These are phyloP conservation scores for Sclerotinia spermophila DNA, from an alignment of 2,329 filamentous ascomycete genomes.

Conservation along the genomic window DNA sequence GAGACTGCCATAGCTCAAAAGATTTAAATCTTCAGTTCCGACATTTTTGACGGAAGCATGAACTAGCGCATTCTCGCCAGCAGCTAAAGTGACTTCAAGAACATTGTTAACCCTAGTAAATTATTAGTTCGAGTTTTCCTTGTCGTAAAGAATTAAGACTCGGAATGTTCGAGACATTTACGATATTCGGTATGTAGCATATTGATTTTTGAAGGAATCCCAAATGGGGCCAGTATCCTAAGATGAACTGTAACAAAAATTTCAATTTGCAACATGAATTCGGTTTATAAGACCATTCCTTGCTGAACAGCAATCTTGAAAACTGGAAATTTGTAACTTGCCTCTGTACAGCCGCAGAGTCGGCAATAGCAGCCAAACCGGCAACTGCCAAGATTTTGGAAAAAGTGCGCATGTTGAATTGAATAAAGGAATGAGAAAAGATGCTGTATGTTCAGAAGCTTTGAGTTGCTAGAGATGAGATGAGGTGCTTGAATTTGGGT, in stretches of 20 bases:
- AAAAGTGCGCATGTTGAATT: slow-evolving; percentile 9
- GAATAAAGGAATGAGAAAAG: neutral
- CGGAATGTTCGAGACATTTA: neutral
- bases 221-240: no score
- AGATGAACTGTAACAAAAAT: neutral
- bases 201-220: neutral
- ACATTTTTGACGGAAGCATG: slow-evolving; percentile 43
- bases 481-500: neutral
- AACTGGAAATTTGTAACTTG: neutral
- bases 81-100: slow-evolving; percentile 30
- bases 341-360: slow-evolving; percentile 21
- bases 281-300: neutral
- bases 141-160: neutral
- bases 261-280: neutral
- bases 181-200: neutral
- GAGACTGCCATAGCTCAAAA: slow-evolving; percentile 42
- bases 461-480: neutral
- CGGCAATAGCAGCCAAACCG: slow-evolving; percentile 18
- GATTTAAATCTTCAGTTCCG: slow-evolving; percentile 39
- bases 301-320: neutral
- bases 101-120: slow-evolving; percentile 33
- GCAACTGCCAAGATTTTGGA: slow-evolving; percentile 13
- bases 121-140: slow-evolving; percentile 11
- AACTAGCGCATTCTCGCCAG: slow-evolving; percentile 39
- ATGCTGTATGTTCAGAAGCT: neutral